phyloP scores from a whole-genome alignment of 768 basidiomycete genomes.

The Rhodosporidiobolus sp. region DNA sequence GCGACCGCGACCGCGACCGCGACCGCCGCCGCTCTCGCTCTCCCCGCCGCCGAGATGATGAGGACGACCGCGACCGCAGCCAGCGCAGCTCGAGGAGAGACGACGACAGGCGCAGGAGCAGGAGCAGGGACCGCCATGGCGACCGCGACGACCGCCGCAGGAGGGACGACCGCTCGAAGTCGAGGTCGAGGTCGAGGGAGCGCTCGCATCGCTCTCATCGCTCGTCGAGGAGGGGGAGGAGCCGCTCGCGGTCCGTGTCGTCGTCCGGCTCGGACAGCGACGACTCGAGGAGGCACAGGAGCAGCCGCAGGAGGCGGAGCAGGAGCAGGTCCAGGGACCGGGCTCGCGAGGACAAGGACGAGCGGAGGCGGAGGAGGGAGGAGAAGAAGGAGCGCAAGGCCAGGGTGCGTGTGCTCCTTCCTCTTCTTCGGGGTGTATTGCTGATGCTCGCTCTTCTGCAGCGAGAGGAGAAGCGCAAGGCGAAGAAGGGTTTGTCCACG shows the following conservation, averaged over 20 bases:
- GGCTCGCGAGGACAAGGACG: constrained; percentile 20
- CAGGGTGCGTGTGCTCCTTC: constrained; percentile 1
- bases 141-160: neutral
- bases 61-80: neutral
- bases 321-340: constrained; percentile 4
- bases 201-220: neutral
- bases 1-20: neutral
- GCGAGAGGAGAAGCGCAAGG: constrained; percentile 23
- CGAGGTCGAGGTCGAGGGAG: constrained; percentile 24
- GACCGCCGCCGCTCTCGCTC: neutral
- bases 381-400: constrained; percentile 40
- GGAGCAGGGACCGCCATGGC: neutral
- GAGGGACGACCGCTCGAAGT: constrained; percentile 11
- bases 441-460: neutral
- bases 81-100: neutral
- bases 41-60: too few relatives aligned
- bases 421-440: neutral
- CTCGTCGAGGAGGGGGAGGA: constrained; percentile 3
- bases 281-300: constrained; percentile 15
- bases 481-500: constrained; percentile 24
- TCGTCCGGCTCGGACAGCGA: constrained; percentile 18
- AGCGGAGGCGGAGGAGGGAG: constrained; percentile 25
- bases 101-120: neutral
- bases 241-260: neutral
- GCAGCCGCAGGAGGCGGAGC: neutral